phyloP scores from a whole-genome alignment of 345 rosid species.

The Zanthoxylum bungeanum region DNA sequence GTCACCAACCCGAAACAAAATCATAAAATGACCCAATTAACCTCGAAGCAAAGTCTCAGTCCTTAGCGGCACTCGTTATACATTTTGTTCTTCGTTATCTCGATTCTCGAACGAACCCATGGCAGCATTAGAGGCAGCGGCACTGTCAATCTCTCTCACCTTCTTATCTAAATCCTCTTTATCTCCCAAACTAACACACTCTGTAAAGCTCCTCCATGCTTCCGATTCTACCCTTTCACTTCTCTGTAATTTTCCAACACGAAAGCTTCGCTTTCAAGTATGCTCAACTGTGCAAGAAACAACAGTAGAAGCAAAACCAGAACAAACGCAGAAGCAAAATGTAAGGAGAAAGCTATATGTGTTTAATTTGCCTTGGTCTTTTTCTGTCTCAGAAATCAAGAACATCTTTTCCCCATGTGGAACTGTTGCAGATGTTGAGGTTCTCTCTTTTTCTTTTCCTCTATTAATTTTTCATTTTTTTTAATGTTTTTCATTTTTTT shows the following conservation, averaged over 20 bases:
- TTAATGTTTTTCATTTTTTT: background rate
- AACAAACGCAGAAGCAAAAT: slow-evolving; percentile 40
- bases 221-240: slow-evolving; percentile 17
- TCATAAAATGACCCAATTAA: background rate
- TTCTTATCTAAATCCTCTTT: slow-evolving; percentile 28
- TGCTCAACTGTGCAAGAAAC: slow-evolving; percentile 50
- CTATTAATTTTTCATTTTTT: background rate
- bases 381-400: slow-evolving; percentile 60
- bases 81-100: background rate
- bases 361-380: slow-evolving; percentile 74
- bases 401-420: slow-evolving; percentile 70
- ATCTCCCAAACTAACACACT: slow-evolving; percentile 16
- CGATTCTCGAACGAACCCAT: slow-evolving; percentile 20
- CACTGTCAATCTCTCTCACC: slow-evolving; percentile 39
- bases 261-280: slow-evolving; percentile 19
- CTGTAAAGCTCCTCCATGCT: slow-evolving; percentile 15
- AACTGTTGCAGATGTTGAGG: slow-evolving; percentile 74
- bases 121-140: slow-evolving; percentile 59
- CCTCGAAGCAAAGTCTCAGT: background rate
- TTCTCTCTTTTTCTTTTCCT: slow-evolving; percentile 17
- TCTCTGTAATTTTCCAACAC: slow-evolving; percentile 18
- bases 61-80: too few relatives aligned
- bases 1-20: too few relatives aligned
- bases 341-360: slow-evolving; percentile 70
- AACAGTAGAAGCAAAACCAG: slow-evolving; percentile 31